Evolutionary conservation across 805 yeast species (phyloP), one percentile per base, ranked within the genome.

Genomic region (Teunomyces pallodes): DNA sequence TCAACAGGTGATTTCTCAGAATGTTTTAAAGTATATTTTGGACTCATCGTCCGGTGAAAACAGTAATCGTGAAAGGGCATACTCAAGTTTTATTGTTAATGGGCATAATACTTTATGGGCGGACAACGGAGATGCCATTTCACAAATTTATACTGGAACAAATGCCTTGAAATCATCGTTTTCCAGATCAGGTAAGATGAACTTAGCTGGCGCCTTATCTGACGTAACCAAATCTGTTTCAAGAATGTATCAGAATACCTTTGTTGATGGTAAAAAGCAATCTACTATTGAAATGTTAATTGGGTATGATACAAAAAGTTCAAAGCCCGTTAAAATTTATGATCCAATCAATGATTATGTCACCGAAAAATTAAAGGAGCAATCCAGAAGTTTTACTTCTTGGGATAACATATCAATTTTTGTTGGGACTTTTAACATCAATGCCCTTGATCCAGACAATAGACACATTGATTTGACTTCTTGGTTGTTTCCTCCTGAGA

Each of bases 171-270:
- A 94, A 66, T 88, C 97, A 0, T 90, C 97, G 3, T 94, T 87
- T 61, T 88, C 98, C 1, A 80, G 99, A 62, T 84, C 88, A 27
- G 99, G 99, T 20, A 92, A 91, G 60, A 90, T 91, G 97, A 90
- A 92, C 39, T 70, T 94, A 46, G 98, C 98, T 0, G 97, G 98
- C 31, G 97, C 97, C 0, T 68, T 94, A n/a, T 87, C 96, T 0
- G 99, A 94, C 69, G 97, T 95, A 3, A 90, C 98, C 1, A 94
- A 94, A 67, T 89, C 97, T 0, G 96, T 94, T 7, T 85, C 96
- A 36, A 77, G 99, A 66, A 83, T 94, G 81, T 94, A 94, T 65
- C 92, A 94, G 63, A 94, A 94, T 69, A 92, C 95, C 54, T 94
- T 94, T 67, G 91, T 90, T 59, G 99, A 94, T 67, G 87, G 87